Conservation (phyloP, 2,329 filamentous ascomycete genomes). For the Zasmidium angulare region DNA sequence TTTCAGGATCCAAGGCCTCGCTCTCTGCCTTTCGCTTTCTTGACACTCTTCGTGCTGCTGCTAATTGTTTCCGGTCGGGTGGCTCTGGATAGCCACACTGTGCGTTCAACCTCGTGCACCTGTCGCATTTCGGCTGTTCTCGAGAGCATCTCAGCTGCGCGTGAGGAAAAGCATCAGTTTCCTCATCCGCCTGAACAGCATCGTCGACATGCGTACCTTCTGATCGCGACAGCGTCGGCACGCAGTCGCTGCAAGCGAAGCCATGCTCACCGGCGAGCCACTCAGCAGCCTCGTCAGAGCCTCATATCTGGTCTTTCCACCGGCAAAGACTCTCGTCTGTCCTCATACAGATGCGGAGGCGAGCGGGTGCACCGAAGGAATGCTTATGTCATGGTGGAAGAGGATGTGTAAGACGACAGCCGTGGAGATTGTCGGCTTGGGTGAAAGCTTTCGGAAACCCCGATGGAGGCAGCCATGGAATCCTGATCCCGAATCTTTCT, state of each 20-base stretch:
- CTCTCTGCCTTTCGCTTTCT: not conserved
- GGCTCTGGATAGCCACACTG: not conserved
- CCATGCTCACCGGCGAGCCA: not conserved
- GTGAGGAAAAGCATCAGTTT: not conserved
- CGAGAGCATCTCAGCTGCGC: conserved; percentile 2
- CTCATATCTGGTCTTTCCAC: not conserved
- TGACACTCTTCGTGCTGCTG: not conserved
- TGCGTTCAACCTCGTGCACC: not conserved
- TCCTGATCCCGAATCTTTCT: no score
- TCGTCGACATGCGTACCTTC: not conserved
- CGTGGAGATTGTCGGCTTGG: no score
- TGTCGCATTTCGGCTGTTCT: not conserved
- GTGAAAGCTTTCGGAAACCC: no score
- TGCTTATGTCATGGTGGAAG: no score
- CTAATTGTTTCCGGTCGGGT: not conserved
- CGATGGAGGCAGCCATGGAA: no score
- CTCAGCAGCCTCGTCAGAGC: not conserved
- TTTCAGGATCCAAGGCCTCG: not conserved
- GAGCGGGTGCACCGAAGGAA: no score
- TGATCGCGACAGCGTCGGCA: not conserved
- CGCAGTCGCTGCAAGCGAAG: not conserved
- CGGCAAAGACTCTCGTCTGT: no score
- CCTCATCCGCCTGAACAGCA: not conserved
- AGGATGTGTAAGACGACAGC: no score
- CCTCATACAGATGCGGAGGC: no score